A percentile compares a stretch with the other conserved stretches of the same genome.
Conservation (phyloP, 2,329 filamentous ascomycete species). For the Kalaharituber pfeilii region DNA sequence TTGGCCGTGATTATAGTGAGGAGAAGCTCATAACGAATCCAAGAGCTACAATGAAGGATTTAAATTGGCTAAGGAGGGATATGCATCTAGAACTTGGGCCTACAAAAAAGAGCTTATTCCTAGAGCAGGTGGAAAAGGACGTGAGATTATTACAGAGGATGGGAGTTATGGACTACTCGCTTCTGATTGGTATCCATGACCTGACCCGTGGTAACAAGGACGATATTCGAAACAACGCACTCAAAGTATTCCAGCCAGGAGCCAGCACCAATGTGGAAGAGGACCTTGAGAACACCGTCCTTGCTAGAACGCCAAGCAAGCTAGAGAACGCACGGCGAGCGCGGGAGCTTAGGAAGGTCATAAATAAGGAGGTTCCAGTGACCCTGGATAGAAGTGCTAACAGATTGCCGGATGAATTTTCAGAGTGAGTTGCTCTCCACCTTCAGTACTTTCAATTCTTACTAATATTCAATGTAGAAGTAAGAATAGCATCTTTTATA, state of each 20-base stretch:
- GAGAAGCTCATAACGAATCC: constrained; percentile 78
- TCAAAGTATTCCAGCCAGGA: constrained; percentile 41
- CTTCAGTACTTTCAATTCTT: background rate
- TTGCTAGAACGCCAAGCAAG: constrained; percentile 83
- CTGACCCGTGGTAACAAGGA: constrained; percentile 82
- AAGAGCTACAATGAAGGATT: constrained; percentile 80
- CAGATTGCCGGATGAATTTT: constrained; percentile 76
- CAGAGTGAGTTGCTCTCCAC: constrained; percentile 17
- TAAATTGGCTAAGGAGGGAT: constrained; percentile 85
- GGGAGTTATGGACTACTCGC: constrained; percentile 97
- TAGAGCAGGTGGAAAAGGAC: constrained; percentile 75
- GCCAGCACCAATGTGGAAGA: constrained; percentile 29
- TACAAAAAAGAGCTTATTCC: constrained; percentile 69
- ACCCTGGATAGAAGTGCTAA: constrained; percentile 68
- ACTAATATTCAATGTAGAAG: constrained; percentile 8
- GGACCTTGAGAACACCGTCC: constrained; percentile 43
- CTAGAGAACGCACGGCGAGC: constrained; percentile 82
- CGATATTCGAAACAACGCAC: constrained; percentile 71
- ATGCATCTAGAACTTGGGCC: constrained; percentile 76
- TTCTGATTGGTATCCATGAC: constrained; percentile 89
- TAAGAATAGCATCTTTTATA: constrained; percentile 51
- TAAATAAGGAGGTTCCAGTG: constrained; percentile 83
- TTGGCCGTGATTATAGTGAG: constrained; percentile 80
- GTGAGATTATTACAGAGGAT: constrained; percentile 71
- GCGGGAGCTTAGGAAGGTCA: constrained; percentile 74